Conservation (phyloP, 768 basidiomycete genomes). For the Amanita subjunquillea region DNA sequence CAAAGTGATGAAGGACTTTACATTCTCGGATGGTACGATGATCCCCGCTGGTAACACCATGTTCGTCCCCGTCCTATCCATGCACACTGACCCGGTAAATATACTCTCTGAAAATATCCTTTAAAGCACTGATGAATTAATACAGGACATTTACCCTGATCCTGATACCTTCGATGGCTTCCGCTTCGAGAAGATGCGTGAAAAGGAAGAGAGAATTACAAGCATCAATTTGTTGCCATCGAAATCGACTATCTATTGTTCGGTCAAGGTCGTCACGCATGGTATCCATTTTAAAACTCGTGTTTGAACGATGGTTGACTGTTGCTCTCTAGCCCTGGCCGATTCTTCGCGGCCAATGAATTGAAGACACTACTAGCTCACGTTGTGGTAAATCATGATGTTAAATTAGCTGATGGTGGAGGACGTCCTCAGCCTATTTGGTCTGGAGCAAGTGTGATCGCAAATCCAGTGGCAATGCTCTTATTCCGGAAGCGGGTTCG, state of each 20-base stretch:
- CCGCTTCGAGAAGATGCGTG: no score
- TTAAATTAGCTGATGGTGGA: conserved; percentile 17
- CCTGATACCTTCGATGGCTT: no score
- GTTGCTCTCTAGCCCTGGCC: conserved; percentile 14
- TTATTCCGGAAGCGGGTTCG: conserved; percentile 13
- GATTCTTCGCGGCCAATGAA: conserved; percentile 25
- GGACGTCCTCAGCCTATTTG: conserved; percentile 7
- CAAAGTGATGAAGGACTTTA: conserved; percentile 26
- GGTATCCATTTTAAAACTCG: neutral
- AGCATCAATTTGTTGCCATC: no score
- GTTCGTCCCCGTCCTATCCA: conserved; percentile 7
- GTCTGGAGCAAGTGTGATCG: conserved; percentile 9
- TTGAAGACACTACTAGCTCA: conserved; percentile 22
- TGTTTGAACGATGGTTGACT: neutral
- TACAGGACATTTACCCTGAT: no score
- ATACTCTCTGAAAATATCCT: neutral
- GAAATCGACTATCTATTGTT: no score
- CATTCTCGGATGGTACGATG: conserved; percentile 18
- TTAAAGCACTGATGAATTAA: neutral
- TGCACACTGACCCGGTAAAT: conserved; percentile 3
- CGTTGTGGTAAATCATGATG: conserved; percentile 22
- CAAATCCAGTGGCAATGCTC: conserved; percentile 21
- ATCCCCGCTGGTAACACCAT: conserved; percentile 16
- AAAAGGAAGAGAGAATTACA: no score
- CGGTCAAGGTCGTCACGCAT: neutral